These are phyloP conservation scores for Globisporangium takayamanum DNA, from an alignment of 352 stramenopile genomes.

Conservation along the genomic window DNA sequence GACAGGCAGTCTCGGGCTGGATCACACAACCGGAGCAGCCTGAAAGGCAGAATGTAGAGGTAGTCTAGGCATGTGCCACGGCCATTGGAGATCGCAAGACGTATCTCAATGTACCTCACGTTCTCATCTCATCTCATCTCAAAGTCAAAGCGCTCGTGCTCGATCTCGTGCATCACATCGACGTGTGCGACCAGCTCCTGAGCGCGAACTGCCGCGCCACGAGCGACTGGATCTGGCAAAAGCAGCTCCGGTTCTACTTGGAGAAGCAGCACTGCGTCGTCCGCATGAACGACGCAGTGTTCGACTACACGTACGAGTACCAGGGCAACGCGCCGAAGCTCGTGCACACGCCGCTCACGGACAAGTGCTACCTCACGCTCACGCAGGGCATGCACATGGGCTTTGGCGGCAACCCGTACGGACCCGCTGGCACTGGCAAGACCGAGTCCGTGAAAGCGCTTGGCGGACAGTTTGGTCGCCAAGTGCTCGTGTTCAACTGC, in stretches of 20 bases:
- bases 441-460: constrained; percentile 94
- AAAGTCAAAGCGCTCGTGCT: constrained; percentile 94
- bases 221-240: constrained; percentile 89
- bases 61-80: too few species aligned
- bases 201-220: constrained; percentile 47
- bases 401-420: constrained; percentile 93
- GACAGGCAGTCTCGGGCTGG: too few species aligned
- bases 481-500: constrained; percentile 93
- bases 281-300: constrained; percentile 75
- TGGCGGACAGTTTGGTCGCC: constrained; percentile 83
- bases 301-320: constrained; percentile 95
- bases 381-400: constrained; percentile 91
- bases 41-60: too few species aligned
- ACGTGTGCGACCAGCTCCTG: constrained; percentile 90
- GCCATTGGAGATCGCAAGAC: too few species aligned
- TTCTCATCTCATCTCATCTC: too few species aligned
- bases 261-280: constrained; percentile 55
- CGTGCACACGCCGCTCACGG: constrained; percentile 92
- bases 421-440: constrained; percentile 92
- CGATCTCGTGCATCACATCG: constrained; percentile 94
- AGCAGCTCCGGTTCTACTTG: constrained; percentile 91
- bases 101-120: too few species aligned
- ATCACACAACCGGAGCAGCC: too few species aligned
- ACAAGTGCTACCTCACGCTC: constrained; percentile 94
- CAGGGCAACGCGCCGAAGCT: constrained; percentile 91